Evolutionary conservation across 768 basidiomycete species (phyloP), one percentile per base, ranked within the genome.

Genomic region (Tricholoma saponaceum): DNA sequence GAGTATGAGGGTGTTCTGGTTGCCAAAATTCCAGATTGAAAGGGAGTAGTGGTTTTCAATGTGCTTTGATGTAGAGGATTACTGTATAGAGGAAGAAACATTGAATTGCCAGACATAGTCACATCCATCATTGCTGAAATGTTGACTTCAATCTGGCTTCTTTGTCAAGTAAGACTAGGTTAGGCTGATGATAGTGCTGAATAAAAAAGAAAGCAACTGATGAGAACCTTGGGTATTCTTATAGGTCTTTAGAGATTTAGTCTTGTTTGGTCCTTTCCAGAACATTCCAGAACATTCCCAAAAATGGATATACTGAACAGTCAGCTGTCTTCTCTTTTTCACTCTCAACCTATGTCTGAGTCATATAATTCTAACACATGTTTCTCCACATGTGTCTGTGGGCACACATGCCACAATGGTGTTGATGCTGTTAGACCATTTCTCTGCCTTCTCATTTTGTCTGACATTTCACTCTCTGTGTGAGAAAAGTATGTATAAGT

Each of bases 61-160:
- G 20, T 43, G 1, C 8, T 30, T 33, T 52, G 43, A n/a, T 64
- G 32, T n/a, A 51, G 41, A n/a, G 59, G 58, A n/a, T 59, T 59
- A 22, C 32, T 25, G 7, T 47, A n/a, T 8, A 51, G 44, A 25
- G 54, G 51, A 4, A 51, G 32, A 35, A 54, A 54, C 2, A n/a
- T 10, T 25, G 30, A 20, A 20, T 58, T 54, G 1, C 23, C 12
- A 1, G 39, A n/a, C 41, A 49, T 44, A 4, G n/a, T n/a, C n/a
- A 13, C 23, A 25, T 54, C 16, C 14, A 28, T 43, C 5, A n/a
- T 28, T 18, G 16, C 26, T 28, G n/a, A n/a, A 13, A 50, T 28
- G 28, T n/a, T 4, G 30, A 18, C 47, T 50, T 50, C 5, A 30
- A 26, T 49, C 13, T 25, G 13, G 41, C 20, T 13, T 25, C 8